phyloP scores from a whole-genome alignment of 2,329 filamentous ascomycete genomes.

The Bertia moriformis region DNA sequence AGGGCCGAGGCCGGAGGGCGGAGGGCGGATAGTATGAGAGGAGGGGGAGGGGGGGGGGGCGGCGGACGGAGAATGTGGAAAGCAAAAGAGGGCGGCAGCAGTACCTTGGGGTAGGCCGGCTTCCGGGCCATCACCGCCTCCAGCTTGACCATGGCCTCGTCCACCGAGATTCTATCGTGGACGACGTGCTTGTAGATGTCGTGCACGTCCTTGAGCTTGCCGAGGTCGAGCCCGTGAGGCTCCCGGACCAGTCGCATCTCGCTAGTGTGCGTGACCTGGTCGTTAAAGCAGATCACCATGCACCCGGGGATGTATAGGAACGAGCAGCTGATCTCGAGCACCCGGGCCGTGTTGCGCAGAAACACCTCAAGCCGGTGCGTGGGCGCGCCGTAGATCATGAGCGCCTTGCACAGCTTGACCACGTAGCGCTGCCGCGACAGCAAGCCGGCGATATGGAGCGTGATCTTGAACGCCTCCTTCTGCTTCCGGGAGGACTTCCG shows the following conservation, averaged over 20 bases:
- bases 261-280: slow-evolving; percentile 32
- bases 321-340: slow-evolving; percentile 47
- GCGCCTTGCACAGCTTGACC: slow-evolving; percentile 41
- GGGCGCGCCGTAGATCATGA: slow-evolving; percentile 53
- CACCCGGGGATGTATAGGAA: slow-evolving; percentile 52
- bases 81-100: not conserved
- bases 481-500: not conserved
- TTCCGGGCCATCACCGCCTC: slow-evolving; percentile 29
- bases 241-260: slow-evolving; percentile 36
- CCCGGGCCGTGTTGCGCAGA: slow-evolving; percentile 46
- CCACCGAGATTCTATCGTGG: slow-evolving; percentile 30
- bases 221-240: slow-evolving; percentile 30
- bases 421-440: slow-evolving; percentile 45
- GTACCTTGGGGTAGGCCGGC: slow-evolving; percentile 26
- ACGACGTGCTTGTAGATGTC: slow-evolving; percentile 37
- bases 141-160: slow-evolving; percentile 29
- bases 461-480: not conserved
- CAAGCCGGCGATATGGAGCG: not conserved
- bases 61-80: not conserved
- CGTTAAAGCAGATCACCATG: slow-evolving; percentile 53
- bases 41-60: too few species aligned
- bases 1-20: too few species aligned
- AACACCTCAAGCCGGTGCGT: slow-evolving; percentile 53
- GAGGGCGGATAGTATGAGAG: too few species aligned
- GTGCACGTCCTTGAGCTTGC: slow-evolving; percentile 32